Base-by-base conservation (phyloP, 805 yeast genomes). In the Candida odintsovae region DNA sequence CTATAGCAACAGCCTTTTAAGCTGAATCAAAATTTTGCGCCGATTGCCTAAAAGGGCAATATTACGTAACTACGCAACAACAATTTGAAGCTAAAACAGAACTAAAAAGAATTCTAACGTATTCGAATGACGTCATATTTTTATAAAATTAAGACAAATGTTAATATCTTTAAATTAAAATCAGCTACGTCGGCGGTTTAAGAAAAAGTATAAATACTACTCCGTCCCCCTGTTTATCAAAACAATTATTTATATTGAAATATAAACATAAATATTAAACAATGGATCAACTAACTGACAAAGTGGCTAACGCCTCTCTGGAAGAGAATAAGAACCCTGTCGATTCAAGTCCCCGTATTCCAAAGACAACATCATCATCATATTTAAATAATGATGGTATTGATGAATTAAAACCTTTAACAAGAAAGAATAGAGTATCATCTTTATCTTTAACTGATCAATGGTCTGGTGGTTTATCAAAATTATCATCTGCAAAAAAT, bases 321-420 rank as follows among this genome's bases (percentile, higher is more conserved):
- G 39, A 36, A 36, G 39, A 36, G 23, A 19, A 20, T 6, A 20
- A 36, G 23, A 20, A 25, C 6, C n/a, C 23, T 7, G n/a, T 13
- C 4, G 23, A 36, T 12, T 11, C 23, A n/a, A 19, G 23, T 6
- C 22, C 23, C 23, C 39, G 23, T 19, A 20, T 48, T 52, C 13
- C 28, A 45, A 46, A 43, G 29, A 48, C 43, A 16, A 48, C 42
- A 9, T 80, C 88, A 11, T 82, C 77, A 22, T 80, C 88, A 8
- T 84, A 76, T 56, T 72, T 84, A 50, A 83, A 84, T 57, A 83
- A 82, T 52, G 90, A 84, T 59, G 87, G 86, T 21, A 83, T 84
- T 19, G 90, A 83, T 58, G 75, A 76, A 46, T 65, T 84, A 58
- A 75, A 74, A 45, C 90, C 90, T 3, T 70, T 74, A 44, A 69